Percentiles rank a stretch among this genome's conserved stretches.
Conservation (phyloP, 148 eudicot genomes). For the Rhododendron ferrugineum region DNA sequence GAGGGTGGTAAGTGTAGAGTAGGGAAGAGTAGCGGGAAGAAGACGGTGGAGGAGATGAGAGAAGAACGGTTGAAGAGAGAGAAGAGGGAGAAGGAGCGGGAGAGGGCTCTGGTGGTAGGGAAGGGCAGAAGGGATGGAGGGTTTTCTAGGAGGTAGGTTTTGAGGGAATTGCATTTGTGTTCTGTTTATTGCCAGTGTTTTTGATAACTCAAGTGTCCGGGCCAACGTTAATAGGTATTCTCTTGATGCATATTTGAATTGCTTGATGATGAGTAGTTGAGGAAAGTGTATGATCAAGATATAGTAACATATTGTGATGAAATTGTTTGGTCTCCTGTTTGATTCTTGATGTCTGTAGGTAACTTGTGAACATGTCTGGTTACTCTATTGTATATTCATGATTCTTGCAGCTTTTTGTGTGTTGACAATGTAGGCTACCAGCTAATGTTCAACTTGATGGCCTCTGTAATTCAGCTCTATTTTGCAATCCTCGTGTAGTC, state of each 20-base stretch:
- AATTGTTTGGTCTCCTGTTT: not conserved
- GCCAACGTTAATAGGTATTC: not conserved
- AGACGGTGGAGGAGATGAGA: slow-evolving; percentile 70
- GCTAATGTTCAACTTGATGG: not conserved
- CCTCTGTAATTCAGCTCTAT: not conserved
- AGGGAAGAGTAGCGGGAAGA: slow-evolving; percentile 36
- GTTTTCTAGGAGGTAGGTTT: slow-evolving; percentile 29
- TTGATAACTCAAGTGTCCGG: not conserved
- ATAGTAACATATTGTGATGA: not conserved
- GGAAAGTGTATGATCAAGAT: not conserved
- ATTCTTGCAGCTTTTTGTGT: not conserved
- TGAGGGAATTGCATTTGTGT: not conserved
- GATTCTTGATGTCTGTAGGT: not conserved
- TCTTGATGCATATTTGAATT: not conserved
- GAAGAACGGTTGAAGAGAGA: slow-evolving; percentile 90
- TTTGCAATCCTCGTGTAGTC: not conserved
- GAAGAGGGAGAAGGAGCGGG: slow-evolving; percentile 70
- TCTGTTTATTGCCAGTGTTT: not conserved
- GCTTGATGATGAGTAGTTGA: not conserved
- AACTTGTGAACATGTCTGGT: not conserved
- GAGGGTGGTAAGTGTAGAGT: slow-evolving; percentile 8
- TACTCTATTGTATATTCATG: not conserved
- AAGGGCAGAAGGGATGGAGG: slow-evolving; percentile 24
- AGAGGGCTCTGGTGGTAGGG: slow-evolving; percentile 45
- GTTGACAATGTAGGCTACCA: not conserved